A percentile compares a stretch with the other conserved stretches of the same genome.
Evolutionary conservation across 2,329 filamentous ascomycete species (phyloP).

Genomic region (Ciborinia camelliae): DNA sequence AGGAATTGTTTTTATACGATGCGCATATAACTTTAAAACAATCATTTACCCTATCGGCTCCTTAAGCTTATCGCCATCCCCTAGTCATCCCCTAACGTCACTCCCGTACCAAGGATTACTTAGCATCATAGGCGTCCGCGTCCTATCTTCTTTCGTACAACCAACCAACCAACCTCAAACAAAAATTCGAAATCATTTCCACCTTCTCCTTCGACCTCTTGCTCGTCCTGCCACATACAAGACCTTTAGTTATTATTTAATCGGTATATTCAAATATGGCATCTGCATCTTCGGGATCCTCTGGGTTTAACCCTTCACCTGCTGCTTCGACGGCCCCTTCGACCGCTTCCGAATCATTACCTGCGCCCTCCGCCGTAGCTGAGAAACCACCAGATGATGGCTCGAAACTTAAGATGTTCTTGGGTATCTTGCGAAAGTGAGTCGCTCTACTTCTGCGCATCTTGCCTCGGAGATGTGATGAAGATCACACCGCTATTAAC

Average conservation of each 20-base stretch:
- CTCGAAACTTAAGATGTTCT: slow-evolving; percentile 84
- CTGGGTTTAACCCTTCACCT: slow-evolving; percentile 28
- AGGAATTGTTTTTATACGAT: background rate
- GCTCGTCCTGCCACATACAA: background rate
- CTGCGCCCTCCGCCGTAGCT: slow-evolving; percentile 27
- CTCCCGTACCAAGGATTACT: background rate
- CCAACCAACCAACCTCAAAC: slow-evolving; percentile 6
- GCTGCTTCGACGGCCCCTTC: slow-evolving; percentile 32
- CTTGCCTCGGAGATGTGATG: background rate
- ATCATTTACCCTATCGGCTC: slow-evolving; percentile 11
- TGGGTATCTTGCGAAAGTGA: slow-evolving; percentile 85
- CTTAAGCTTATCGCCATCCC: too few species aligned
- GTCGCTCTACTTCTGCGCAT: slow-evolving; percentile 33
- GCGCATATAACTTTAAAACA: background rate
- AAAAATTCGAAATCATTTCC: slow-evolving; percentile 1
- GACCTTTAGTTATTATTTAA: background rate
- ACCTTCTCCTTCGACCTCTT: background rate
- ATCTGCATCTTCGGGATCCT: slow-evolving; percentile 33
- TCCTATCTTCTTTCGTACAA: slow-evolving; percentile 7
- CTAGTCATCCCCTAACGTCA: slow-evolving; percentile 11
- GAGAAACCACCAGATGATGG: slow-evolving; percentile 70
- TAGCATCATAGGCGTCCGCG: background rate
- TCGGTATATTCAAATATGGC: slow-evolving; percentile 28
- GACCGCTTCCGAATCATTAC: slow-evolving; percentile 30
- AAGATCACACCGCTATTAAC: slow-evolving; percentile 22